These are phyloP conservation scores for Yamadazyma membranifaciens DNA, from an alignment of 1,139 yeast genomes.

Conservation along the genomic window DNA sequence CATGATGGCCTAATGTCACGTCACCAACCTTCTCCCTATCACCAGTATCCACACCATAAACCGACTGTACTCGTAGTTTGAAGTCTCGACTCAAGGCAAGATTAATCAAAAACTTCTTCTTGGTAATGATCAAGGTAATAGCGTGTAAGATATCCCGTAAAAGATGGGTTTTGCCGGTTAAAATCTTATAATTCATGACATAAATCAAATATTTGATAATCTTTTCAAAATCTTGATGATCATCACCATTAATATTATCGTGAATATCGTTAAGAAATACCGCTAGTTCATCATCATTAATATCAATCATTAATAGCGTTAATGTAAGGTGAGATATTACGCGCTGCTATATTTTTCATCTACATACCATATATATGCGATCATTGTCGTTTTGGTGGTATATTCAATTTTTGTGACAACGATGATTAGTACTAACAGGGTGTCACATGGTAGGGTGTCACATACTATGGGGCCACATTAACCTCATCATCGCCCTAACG, in stretches of 20 bases:
- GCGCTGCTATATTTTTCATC: conserved; percentile 2
- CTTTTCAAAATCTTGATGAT: conserved; percentile 36
- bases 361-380: conserved; percentile 1
- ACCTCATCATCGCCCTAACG: no score
- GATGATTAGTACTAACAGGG: no score
- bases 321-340: not conserved
- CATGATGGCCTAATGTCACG: no score
- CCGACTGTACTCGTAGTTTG: not conserved
- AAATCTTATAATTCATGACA: conserved; percentile 13
- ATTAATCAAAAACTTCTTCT: conserved; percentile 27
- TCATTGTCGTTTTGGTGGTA: not conserved
- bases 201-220: conserved; percentile 29
- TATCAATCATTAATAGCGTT: conserved; percentile 3
- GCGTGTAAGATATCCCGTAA: conserved; percentile 21
- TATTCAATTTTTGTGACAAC: no score
- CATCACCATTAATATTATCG: conserved; percentile 30
- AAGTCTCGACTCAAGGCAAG: conserved; percentile 7
- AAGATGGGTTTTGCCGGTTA: conserved; percentile 14
- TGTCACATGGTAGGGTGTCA: no score
- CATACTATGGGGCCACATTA: no score
- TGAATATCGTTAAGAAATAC: conserved; percentile 38
- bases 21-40: no score
- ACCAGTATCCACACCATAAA: no score
- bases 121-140: conserved; percentile 30
- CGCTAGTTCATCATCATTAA: conserved; percentile 27